Evolutionary conservation across 1,284 basidiomycete genomes (phyloP).

Genomic region (Ceratobasidium sp.): DNA sequence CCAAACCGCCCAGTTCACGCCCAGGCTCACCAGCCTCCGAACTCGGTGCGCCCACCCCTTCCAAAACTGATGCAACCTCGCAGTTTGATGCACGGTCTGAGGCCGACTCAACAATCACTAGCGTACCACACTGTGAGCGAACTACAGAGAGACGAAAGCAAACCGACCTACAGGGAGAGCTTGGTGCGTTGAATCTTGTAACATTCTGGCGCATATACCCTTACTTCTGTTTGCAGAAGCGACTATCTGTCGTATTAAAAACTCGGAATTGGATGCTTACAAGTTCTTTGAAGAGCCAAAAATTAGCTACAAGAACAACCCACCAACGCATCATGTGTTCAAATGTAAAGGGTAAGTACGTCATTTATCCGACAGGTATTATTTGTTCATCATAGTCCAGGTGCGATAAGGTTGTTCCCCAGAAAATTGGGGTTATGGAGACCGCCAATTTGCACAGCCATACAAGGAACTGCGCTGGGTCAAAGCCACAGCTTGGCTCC

Average conservation of each 20-base stretch:
- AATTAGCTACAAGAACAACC: background rate
- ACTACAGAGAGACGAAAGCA: background rate
- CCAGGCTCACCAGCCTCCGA: too few species aligned
- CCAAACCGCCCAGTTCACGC: too few species aligned
- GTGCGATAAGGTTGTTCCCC: background rate
- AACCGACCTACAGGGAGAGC: background rate
- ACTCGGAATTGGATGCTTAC: background rate
- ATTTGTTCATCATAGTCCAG: background rate
- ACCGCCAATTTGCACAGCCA: background rate
- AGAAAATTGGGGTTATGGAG: background rate
- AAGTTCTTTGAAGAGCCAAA: background rate
- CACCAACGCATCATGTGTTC: conserved; percentile 9
- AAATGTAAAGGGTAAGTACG: conserved; percentile 16
- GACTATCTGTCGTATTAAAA: background rate
- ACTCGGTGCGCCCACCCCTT: too few species aligned
- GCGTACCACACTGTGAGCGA: background rate
- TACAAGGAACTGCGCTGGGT: background rate
- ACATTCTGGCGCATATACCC: background rate
- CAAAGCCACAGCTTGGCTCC: background rate
- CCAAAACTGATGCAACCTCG: too few species aligned
- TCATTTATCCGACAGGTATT: too few species aligned
- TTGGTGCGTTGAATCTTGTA: background rate
- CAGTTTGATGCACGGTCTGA: too few species aligned
- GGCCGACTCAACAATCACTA: background rate
- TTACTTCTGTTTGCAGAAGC: background rate